Percentiles rank a stretch among this genome's conserved stretches.
These are phyloP conservation scores for Fusarium camptoceras DNA, from an alignment of 2,329 filamentous ascomycete genomes.

Conservation along the genomic window DNA sequence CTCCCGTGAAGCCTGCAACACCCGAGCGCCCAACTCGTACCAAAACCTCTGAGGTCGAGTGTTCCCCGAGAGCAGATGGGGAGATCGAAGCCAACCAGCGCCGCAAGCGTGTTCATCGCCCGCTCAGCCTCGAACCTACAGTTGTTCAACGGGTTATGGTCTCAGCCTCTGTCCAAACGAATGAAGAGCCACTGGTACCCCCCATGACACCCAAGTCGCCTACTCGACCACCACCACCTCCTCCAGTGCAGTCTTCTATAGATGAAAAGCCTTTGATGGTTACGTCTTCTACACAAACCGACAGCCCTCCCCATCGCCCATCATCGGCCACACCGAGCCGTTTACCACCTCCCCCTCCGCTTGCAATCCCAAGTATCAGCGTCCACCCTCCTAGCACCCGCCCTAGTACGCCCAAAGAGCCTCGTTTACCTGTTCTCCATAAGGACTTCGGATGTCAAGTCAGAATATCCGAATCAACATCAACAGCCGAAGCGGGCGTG, in stretches of 20 bases:
- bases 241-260: conserved; percentile 48
- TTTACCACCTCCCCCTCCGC: conserved; percentile 52
- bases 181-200: conserved; percentile 71
- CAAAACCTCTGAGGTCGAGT: conserved; percentile 58
- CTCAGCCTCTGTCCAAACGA: conserved; percentile 72
- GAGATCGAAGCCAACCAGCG: conserved; percentile 81
- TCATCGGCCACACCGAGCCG: not conserved
- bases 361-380: conserved; percentile 84
- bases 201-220: conserved; percentile 68
- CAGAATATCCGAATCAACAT: conserved; percentile 46
- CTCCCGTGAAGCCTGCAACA: conserved; percentile 55
- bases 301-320: conserved; percentile 30
- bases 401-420: conserved; percentile 81
- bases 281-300: conserved; percentile 73
- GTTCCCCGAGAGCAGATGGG: conserved; percentile 58
- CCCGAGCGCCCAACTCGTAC: conserved; percentile 57
- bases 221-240: conserved; percentile 54
- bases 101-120: conserved; percentile 73
- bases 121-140: conserved; percentile 62
- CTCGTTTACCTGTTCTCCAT: conserved; percentile 80
- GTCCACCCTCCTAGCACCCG: conserved; percentile 89
- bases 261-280: conserved; percentile 57
- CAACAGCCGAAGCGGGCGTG: conserved; percentile 57
- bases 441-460: conserved; percentile 90
- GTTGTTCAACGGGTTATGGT: conserved; percentile 65